phyloP scores from a whole-genome alignment of 768 basidiomycete genomes.

The Gyrodon lividus region DNA sequence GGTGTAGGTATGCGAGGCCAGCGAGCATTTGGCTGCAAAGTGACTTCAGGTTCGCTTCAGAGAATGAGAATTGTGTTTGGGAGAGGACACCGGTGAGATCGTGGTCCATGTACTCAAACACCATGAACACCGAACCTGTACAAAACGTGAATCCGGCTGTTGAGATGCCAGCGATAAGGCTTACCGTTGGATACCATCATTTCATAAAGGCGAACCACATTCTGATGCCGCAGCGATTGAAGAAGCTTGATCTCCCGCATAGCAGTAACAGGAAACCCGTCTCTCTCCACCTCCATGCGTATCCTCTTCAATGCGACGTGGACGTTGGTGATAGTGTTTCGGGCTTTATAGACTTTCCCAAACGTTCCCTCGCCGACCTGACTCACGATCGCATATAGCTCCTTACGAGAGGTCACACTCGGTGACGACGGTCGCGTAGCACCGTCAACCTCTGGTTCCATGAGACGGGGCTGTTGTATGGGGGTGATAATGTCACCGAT shows the following conservation, averaged over 20 bases:
- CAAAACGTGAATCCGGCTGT: slow-evolving; percentile 9
- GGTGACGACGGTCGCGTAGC: slow-evolving; percentile 30
- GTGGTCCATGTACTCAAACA: slow-evolving; percentile 99
- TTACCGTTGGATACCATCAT: slow-evolving; percentile 99
- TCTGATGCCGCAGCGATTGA: slow-evolving; percentile 85
- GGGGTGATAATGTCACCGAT: slow-evolving; percentile 23
- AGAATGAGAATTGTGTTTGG: slow-evolving; percentile 84
- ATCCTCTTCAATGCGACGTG: slow-evolving; percentile 94
- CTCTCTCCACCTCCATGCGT: slow-evolving; percentile 94
- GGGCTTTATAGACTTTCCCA: slow-evolving; percentile 96
- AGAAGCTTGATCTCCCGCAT: slow-evolving; percentile 98
- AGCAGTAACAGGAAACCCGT: slow-evolving; percentile 98
- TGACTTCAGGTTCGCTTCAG: slow-evolving; percentile 89
- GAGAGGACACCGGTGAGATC: slow-evolving; percentile 94
- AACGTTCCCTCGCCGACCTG: slow-evolving; percentile 99
- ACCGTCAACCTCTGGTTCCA: slow-evolving; percentile 24
- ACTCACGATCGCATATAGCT: slow-evolving; percentile 82
- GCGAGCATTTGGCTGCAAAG: slow-evolving; percentile 94
- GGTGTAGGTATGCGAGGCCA: slow-evolving; percentile 93
- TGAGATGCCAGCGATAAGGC: slow-evolving; percentile 14
- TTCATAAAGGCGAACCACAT: slow-evolving; percentile 87
- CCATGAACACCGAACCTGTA: slow-evolving; percentile 95
- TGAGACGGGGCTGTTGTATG: slow-evolving; percentile 15
- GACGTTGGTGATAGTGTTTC: slow-evolving; percentile 70
- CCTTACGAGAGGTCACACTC: slow-evolving; percentile 35